Evolutionary conservation across 2,329 filamentous ascomycete genomes (phyloP), one percentile per base, ranked within the genome.

Genomic region (Aurifilum marmelostoma): DNA sequence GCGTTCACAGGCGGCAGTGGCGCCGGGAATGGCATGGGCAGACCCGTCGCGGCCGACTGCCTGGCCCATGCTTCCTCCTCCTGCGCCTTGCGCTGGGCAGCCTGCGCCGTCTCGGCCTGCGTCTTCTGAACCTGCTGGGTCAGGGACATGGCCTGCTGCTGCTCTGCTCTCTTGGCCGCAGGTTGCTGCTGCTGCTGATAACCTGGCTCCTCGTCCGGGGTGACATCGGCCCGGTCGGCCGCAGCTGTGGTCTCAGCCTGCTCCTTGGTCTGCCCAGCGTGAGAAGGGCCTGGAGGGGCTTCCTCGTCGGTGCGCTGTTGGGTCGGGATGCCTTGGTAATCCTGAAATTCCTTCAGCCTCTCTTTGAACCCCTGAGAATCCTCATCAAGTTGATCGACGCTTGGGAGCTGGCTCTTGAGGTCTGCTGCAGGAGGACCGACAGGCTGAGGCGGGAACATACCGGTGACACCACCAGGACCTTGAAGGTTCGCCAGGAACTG

Each of bases 81-180:
- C 72, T 81, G 78, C 7, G 79, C 77, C 67, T 92, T 91, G 77
- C 93, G 73, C 79, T 82, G 73, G 34, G 79, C 79, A 8, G 80
- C 82, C 18, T 69, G 69, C 3, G 69, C 69, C 14, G 81, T 82
- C 52, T 82, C 82, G 54, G 83, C 83, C 73, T 85, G 84, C 43
- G 93, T 90, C 79, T 94, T 92, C 79, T 94, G 92, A 0, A 96
- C 92, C 79, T 95, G 92, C 77, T 97, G 90, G 5, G 92, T 94
- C 67, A 97, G 82, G 61, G 92, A 94, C 18, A 94, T 84, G 27
- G 83, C 79, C 71, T 88, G 80, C 47, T 80, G 66, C 64, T 74
- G 75, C 18, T 60, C 58, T 37, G 58, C n/a, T 14, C 8, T 63
- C 65, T 50, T 67, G 27, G 34, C 27, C 65, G 50, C 65, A 59